Evolutionary conservation across 768 basidiomycete genomes (phyloP).

Genomic region (Suillus decipiens): DNA sequence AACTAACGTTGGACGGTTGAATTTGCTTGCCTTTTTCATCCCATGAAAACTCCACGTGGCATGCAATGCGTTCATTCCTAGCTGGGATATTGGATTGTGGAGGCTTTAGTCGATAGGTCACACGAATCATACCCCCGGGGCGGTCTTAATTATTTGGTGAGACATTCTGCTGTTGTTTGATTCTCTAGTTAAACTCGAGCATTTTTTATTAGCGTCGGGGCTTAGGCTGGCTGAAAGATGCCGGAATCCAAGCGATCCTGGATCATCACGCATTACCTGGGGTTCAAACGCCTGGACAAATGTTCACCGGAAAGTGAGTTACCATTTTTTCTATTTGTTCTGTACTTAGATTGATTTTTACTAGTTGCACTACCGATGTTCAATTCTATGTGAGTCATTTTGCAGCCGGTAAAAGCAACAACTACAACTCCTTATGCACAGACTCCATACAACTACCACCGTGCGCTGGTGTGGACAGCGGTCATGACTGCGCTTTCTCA

Average conservation of each 20-base stretch:
- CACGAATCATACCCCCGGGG: conserved; percentile 70
- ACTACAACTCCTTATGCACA: conserved; percentile 26
- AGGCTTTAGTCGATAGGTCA: conserved; percentile 62
- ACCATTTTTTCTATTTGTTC: neutral
- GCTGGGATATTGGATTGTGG: conserved; percentile 85
- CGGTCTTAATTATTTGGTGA: conserved; percentile 64
- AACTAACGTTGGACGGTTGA: neutral
- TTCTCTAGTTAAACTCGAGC: neutral
- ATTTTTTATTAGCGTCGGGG: conserved; percentile 54
- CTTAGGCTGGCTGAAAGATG: conserved; percentile 55
- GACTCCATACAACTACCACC: conserved; percentile 73
- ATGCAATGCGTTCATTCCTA: conserved; percentile 24
- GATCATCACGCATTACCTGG: conserved; percentile 75
- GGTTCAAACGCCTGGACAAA: conserved; percentile 58
- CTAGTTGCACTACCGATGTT: conserved; percentile 65
- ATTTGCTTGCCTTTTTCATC: neutral
- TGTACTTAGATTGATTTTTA: conserved; percentile 11
- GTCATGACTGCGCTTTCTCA: conserved; percentile 78
- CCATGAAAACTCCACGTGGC: neutral
- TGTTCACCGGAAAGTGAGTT: conserved; percentile 68
- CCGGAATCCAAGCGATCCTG: conserved; percentile 69
- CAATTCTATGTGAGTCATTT: conserved; percentile 66
- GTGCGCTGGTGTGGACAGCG: conserved; percentile 79
- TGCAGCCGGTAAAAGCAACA: neutral
- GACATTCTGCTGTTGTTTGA: conserved; percentile 14